Conservation (phyloP, 805 yeast species). For the Zygotorulaspora danielsina region DNA sequence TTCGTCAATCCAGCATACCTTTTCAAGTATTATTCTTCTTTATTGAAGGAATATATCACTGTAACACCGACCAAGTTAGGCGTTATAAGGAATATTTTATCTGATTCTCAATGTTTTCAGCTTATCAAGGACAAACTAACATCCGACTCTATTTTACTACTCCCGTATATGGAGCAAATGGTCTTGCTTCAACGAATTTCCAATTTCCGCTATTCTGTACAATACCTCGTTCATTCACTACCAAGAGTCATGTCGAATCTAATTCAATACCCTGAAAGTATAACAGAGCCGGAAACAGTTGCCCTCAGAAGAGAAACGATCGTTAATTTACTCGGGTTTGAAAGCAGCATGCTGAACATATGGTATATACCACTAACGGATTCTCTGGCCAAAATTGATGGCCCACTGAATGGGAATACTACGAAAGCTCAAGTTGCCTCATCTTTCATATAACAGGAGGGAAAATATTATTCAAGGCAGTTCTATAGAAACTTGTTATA, state of each 20-base stretch:
- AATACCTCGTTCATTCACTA: conserved; percentile 15
- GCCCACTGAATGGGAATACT: conserved; percentile 7
- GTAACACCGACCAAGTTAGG: conserved; percentile 24
- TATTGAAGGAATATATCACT: conserved; percentile 12
- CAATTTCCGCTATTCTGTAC: conserved; percentile 18
- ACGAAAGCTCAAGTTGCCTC: conserved; percentile 14
- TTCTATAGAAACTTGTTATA: no score
- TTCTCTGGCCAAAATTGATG: conserved; percentile 16
- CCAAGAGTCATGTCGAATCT: conserved; percentile 30
- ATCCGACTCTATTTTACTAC: conserved; percentile 17
- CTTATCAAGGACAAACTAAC: conserved; percentile 19
- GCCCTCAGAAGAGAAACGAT: conserved; percentile 24
- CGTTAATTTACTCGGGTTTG: conserved; percentile 22
- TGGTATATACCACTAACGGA: conserved; percentile 27
- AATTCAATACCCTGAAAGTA: conserved; percentile 17
- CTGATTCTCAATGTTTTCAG: conserved; percentile 20
- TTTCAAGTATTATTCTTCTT: conserved; percentile 11
- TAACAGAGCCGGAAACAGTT: conserved; percentile 28
- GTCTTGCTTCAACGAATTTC: conserved; percentile 27
- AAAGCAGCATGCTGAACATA: conserved; percentile 16
- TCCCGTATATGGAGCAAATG: conserved; percentile 36
- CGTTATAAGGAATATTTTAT: conserved; percentile 25
- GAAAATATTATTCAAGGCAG: no score
- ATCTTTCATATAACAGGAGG: conserved; percentile 11
- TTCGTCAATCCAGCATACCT: conserved; percentile 32